phyloP scores from a whole-genome alignment of 2,329 filamentous ascomycete species.

The Fusarium lyarnte region DNA sequence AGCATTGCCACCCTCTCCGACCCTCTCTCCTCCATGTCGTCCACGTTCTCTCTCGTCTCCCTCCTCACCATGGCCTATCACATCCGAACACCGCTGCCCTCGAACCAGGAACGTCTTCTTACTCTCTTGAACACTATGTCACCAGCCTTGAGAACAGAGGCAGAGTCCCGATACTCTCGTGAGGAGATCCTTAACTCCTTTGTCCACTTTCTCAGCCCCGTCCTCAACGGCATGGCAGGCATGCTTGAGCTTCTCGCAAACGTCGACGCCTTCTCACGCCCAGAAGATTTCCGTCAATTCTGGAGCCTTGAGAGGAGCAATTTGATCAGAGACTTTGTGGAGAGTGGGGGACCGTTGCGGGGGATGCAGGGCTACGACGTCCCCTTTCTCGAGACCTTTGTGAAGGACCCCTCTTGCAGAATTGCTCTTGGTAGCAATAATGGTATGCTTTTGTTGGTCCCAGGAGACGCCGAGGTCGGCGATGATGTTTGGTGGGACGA shows the following conservation, averaged over 20 bases:
- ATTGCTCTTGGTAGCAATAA: conserved; percentile 42
- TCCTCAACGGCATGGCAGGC: conserved; percentile 50
- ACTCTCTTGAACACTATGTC: conserved; percentile 49
- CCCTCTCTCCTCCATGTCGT: conserved; percentile 44
- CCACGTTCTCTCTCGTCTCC: conserved; percentile 47
- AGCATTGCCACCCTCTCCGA: conserved; percentile 46
- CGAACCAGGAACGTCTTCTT: conserved; percentile 44
- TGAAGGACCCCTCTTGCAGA: conserved; percentile 39
- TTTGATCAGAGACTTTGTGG: conserved; percentile 47
- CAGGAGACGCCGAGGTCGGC: conserved; percentile 41
- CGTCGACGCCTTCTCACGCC: conserved; percentile 46
- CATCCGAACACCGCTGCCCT: conserved; percentile 39
- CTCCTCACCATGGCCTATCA: conserved; percentile 49
- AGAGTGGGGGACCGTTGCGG: conserved; percentile 39
- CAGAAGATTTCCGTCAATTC: conserved; percentile 49
- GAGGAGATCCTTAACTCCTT: conserved; percentile 47
- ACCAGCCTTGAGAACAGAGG: conserved; percentile 27
- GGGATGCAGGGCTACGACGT: conserved; percentile 41
- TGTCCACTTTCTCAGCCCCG: conserved; percentile 44
- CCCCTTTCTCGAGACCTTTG: conserved; percentile 41
- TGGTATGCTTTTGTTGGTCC: conserved; percentile 42
- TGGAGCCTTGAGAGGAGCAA: conserved; percentile 49
- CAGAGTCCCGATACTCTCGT: conserved; percentile 32
- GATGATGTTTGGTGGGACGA: conserved; percentile 43
- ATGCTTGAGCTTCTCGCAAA: conserved; percentile 46